A percentile compares a stretch with the other conserved stretches of the same genome.
Conservation (phyloP, 371 early-diverging fungal genomes). For the Mortierella sp. region DNA sequence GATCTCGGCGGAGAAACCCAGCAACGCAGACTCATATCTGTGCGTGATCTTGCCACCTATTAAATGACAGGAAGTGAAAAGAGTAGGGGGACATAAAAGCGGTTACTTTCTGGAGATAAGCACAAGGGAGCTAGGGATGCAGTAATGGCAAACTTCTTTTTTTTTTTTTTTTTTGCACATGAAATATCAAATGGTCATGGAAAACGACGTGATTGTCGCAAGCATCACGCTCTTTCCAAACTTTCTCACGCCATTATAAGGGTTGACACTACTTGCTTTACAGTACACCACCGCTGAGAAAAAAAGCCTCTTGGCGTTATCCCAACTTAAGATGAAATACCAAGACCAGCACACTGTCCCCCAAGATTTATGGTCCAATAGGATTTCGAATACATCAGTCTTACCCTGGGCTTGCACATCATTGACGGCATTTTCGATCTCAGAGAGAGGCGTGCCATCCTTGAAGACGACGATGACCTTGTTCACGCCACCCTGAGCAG, state of each 20-base stretch:
- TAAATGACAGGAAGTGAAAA: not conserved
- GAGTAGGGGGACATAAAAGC: not conserved
- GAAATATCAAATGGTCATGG: not conserved
- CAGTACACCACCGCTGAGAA: no score
- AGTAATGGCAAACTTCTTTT: no score
- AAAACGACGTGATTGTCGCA: not conserved
- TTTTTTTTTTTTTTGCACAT: no score
- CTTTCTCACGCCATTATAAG: not conserved
- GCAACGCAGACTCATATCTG: conserved; percentile 32
- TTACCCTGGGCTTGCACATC: conserved; percentile 57
- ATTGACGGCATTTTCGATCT: conserved; percentile 57
- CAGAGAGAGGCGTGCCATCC: conserved; percentile 56
- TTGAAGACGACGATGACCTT: conserved; percentile 50
- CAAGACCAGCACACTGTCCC: no score
- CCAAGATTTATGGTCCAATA: no score
- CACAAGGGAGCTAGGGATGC: no score
- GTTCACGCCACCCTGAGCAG: conserved; percentile 1
- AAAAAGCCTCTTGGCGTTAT: no score
- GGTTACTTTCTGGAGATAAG: no score
- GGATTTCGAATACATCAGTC: not conserved
- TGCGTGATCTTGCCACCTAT: conserved; percentile 52
- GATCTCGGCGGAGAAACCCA: conserved; percentile 60
- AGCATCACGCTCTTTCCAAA: no score
- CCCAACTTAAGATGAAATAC: no score
- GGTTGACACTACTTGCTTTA: no score